Evolutionary conservation across 768 basidiomycete species (phyloP), one percentile per base, ranked within the genome.

Genomic region (Lepiota subincarnata): DNA sequence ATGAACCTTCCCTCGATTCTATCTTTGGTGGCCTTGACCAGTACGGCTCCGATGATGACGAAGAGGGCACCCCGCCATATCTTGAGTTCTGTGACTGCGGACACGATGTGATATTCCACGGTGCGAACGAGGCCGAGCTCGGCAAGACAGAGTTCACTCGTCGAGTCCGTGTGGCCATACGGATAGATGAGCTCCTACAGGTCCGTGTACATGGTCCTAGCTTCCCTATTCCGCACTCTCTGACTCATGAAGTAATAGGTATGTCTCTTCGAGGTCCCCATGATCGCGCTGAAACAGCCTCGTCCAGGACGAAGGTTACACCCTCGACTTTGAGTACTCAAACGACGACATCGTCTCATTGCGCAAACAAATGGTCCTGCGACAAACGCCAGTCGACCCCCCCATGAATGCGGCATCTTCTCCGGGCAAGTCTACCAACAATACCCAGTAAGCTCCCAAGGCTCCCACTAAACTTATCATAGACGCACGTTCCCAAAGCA

Each of bases 161-260:
- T 37, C 78, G 89, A 66, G 81, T 77, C 39, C 84, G 83, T 53
- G 81, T 89, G 10, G 92, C 90, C 2, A 80, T 86, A 48, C 80
- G 87, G 53, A 77, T 94, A 48, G 93, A 95, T 63, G 89, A 92
- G 66, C 65, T 89, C 50, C 70, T 94, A 43, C 80, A 92, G 79
- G 92, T 90, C 58, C 58, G 84, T 52, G 62, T 43, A 52, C 49
- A 50, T 57, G 24, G 12, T 43, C 43, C 40, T 38, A 36, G 54
- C 40, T 37, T 48, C 18, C 52, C 60, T 57, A 58, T 62, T 46
- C 45, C 46, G 16, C 38, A 14, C 35, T 48, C 19, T 53, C n/a
- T 46, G 6, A 26, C 24, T 24, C 42, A 10, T 46, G 42, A 12
- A 22, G 8, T 37, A 2, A 18, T 49, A 57, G 56, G 56, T 57